Conservation (phyloP, 345 rosid genomes). For the Eucalyptus camaldulensis region DNA sequence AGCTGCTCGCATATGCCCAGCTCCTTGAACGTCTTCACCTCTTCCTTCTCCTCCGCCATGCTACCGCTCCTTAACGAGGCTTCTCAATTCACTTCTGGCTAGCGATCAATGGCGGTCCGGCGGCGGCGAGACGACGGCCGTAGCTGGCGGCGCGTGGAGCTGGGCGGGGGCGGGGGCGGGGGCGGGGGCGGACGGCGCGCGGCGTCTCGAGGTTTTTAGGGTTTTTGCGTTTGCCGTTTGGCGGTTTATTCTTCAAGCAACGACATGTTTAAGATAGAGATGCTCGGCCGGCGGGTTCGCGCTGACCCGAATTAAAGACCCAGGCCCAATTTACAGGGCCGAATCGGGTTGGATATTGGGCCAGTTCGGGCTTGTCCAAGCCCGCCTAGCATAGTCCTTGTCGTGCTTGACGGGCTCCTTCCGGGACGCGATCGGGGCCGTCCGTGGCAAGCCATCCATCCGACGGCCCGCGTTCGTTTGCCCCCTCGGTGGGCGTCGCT, state of each 20-base stretch:
- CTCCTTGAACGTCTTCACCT: conserved; percentile 51
- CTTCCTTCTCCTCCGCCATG: conserved; percentile 47
- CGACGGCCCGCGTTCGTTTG: background rate
- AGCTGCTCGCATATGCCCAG: conserved; percentile 64
- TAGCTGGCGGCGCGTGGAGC: background rate
- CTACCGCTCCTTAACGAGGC: background rate
- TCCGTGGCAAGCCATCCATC: background rate
- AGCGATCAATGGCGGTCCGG: background rate
- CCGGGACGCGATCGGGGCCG: background rate
- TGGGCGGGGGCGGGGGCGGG: no score
- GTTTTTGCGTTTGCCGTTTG: background rate
- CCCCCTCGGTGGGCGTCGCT: background rate
- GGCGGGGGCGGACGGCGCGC: background rate
- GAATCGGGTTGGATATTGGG: background rate
- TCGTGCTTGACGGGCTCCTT: background rate
- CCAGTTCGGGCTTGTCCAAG: background rate
- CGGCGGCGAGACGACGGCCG: background rate
- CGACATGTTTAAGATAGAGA: background rate
- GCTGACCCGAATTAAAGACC: background rate
- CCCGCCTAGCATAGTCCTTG: no score
- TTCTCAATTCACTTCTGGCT: background rate
- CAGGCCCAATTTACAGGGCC: background rate
- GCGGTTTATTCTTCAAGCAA: background rate
- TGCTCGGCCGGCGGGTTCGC: background rate
- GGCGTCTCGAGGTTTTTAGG: background rate